A percentile compares a stretch with the other conserved stretches of the same genome.
These are phyloP conservation scores for Metschnikowia dekortorum DNA, from an alignment of 805 yeast genomes.

Conservation along the genomic window DNA sequence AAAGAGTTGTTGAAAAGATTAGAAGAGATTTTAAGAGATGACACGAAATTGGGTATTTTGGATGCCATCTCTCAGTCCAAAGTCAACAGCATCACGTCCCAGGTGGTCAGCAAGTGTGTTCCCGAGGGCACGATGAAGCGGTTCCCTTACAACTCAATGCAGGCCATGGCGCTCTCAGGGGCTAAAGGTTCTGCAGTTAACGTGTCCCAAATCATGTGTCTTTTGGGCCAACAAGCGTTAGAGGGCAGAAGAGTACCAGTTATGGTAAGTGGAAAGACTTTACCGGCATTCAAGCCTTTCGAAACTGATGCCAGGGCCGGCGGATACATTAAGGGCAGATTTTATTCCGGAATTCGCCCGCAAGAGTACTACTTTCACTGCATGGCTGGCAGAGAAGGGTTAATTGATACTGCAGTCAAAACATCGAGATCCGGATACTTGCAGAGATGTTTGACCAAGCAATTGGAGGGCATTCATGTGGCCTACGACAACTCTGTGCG, in stretches of 20 bases:
- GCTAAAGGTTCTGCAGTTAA: constrained; percentile 99
- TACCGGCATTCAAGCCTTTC: constrained; percentile 93
- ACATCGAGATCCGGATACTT: constrained; percentile 97
- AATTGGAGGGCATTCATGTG: constrained; percentile 93
- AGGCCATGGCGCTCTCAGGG: constrained; percentile 98
- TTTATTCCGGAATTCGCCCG: constrained; percentile 95
- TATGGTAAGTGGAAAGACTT: constrained; percentile 96
- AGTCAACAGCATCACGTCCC: constrained; percentile 89
- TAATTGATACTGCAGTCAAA: constrained; percentile 98
- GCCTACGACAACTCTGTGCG: constrained; percentile 93
- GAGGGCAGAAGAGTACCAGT: constrained; percentile 99
- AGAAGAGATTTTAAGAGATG: constrained; percentile 94
- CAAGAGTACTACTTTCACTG: constrained; percentile 99
- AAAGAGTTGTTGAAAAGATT: constrained; percentile 80
- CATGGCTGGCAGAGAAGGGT: constrained; percentile 99
- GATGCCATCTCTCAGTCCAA: constrained; percentile 95
- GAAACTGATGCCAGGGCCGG: constrained; percentile 98
- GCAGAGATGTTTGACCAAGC: constrained; percentile 97
- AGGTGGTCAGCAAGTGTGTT: constrained; percentile 89
- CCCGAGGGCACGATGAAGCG: constrained; percentile 94
- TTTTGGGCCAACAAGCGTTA: constrained; percentile 96
- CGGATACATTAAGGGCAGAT: constrained; percentile 94
- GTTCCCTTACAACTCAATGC: constrained; percentile 96
- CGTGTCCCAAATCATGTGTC: constrained; percentile 98
- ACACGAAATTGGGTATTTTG: constrained; percentile 81